Evolutionary conservation across 352 stramenopile genomes (phyloP), one percentile per base, ranked within the genome.

Genomic region (Plasmopara halstedii): DNA sequence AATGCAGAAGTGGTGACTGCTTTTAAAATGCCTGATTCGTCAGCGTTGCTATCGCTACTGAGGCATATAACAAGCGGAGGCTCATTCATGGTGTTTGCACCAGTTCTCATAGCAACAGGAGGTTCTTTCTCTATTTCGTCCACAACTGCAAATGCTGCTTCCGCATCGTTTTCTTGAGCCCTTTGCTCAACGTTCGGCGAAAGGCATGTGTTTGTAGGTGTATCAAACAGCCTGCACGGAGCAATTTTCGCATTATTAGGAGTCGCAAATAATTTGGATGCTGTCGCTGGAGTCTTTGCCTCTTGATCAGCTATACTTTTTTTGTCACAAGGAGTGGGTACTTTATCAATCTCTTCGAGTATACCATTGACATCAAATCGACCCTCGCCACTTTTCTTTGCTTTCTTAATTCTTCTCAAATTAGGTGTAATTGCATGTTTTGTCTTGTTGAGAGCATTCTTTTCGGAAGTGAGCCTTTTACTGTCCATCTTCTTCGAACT

Each of bases 351-450:
- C 35, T 83, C 71, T 17, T 58, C 76, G 47, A 83, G 47, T 46
- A 81, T 70, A 3, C 57, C 67, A 13, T 78, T 66, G 7, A 83
- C 71, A 23, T 81, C 68, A 47, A 83, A 83, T 1, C 71, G 62
- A 2, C 61, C 62, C 20, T 68, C 46, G 3, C 39, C 50, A 34
- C 19, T 32, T 20, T 58, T 62, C 20, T 45, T 46, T 11, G 49
- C 45, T 4, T 66, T 70, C 38, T 67, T 74, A 23, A 44, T 32
- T 22, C 52, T 66, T 52, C 36, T 58, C 13, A 43, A 35, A 18
- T 35, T 59, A 11, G 50, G 51, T 11, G 56, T 70, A 25, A 50
- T 56, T 11, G 50, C 46, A 32, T 51, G 34, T 21, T 56, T 66
- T 9, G 56, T 57, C n/a, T 61, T 54, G 35, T 44, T 59, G 9